Evolutionary conservation across 192 early-diverging fungal genomes (phyloP), one percentile per base, ranked within the genome.

Genomic region (Dimargaris xerosporica): DNA sequence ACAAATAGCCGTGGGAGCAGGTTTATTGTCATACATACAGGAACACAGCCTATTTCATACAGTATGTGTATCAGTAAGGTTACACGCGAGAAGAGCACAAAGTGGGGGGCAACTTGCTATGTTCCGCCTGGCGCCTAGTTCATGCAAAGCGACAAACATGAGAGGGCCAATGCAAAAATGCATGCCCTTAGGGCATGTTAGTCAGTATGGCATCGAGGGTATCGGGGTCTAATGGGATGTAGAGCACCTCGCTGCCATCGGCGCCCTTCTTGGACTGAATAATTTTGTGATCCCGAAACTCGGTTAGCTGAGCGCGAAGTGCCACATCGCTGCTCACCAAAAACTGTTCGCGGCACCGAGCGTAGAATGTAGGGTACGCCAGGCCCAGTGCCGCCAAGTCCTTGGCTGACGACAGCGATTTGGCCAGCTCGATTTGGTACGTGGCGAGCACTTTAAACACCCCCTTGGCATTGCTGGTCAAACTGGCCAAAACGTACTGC

Each of bases 251-350:
- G 13, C 76, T 77, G 30, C 83, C 85, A 65, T 85, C 84, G 2
- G 68, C 51, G 0, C 63, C 71, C 41, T 77, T 66, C 50, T 73
- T 81, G n/a, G 82, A 77, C 43, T 80, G 76, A 13, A 98, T 86
- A 21, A 98, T 84, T 42, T 85, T 74, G 70, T 98, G 95, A 76
- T 96, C 93, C 31, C 82, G 74, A 69, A 95, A 96, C 73, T 98
- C 95, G 2, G 85, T 89, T 58, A 98, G 69, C 68, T 91, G 88
- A n/a, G 91, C 85, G 63, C 85, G 83, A 71, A 98, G 91, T 0
- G 85, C 89, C 54, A 88, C 66, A 26, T 90, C 88, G 64, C 78
- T 91, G 43, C 80, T 85, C 54, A 91, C 90, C 48, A 86, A 74
- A 64, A 94, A 98, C 61, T 80, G 75, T 54, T 95, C 89, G 31